Percentiles rank a stretch among this genome's conserved stretches.
Conservation (phyloP, 495 filamentous ascomycete species). For the Ascodesmis nigricans region DNA sequence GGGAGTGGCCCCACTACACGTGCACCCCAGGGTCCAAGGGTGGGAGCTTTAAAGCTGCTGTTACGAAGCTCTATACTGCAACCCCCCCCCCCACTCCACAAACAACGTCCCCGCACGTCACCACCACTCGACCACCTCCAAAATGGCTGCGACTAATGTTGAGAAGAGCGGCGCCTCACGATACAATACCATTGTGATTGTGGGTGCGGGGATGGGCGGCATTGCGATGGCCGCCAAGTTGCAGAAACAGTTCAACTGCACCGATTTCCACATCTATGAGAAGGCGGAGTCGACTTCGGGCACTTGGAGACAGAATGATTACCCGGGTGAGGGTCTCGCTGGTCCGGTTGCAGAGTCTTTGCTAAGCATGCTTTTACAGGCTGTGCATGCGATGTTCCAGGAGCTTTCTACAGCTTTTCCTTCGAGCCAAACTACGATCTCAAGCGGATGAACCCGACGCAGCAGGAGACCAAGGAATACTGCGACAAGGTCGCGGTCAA, state of each 20-base stretch:
- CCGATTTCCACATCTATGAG: slow-evolving; percentile 6
- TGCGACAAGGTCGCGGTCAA: slow-evolving; percentile 25
- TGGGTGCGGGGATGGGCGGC: slow-evolving; percentile 1
- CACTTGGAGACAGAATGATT: slow-evolving; percentile 4
- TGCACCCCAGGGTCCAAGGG: too few relatives aligned
- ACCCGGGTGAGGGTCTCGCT: slow-evolving; percentile 1
- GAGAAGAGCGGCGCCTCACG: too few relatives aligned
- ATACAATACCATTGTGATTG: too few relatives aligned
- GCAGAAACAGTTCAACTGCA: background rate
- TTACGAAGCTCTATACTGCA: too few relatives aligned
- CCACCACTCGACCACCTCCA: too few relatives aligned
- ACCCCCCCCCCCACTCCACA: too few relatives aligned
- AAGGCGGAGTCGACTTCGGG: slow-evolving; percentile 1
- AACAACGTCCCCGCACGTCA: too few relatives aligned
- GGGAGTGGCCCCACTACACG: too few relatives aligned
- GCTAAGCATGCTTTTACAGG: slow-evolving; percentile 1
- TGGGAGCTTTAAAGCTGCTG: too few relatives aligned
- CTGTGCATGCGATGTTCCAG: slow-evolving; percentile 8
- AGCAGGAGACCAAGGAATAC: slow-evolving; percentile 29
- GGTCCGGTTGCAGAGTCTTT: background rate
- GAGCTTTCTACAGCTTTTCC: slow-evolving; percentile 28
- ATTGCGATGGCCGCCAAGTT: slow-evolving; percentile 5
- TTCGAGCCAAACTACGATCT: slow-evolving; percentile 30
- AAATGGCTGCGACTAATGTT: too few relatives aligned
- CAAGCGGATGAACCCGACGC: slow-evolving; percentile 25